Evolutionary conservation across 2,329 filamentous ascomycete species (phyloP).

Genomic region (Cercospora janseana): DNA sequence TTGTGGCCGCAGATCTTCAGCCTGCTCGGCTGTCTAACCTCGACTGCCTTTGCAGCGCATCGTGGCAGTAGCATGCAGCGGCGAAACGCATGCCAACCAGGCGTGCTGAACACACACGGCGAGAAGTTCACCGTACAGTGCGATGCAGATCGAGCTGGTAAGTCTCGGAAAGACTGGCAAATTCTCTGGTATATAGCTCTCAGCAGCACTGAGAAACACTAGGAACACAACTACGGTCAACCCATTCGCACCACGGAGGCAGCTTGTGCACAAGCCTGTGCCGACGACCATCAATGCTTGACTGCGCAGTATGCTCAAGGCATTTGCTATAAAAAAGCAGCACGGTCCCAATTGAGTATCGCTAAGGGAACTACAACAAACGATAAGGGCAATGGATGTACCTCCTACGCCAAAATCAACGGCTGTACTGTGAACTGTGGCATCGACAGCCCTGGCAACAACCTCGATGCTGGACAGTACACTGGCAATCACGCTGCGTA

Average conservation of each 20-base stretch:
- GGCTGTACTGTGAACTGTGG: not conserved
- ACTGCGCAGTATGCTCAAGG: not conserved
- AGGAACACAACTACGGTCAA: not conserved
- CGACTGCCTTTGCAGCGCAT: not conserved
- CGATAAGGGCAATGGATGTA: conserved; percentile 1
- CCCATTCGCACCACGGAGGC: not conserved
- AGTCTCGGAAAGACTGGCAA: not conserved
- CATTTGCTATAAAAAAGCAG: not conserved
- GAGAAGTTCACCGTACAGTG: not conserved
- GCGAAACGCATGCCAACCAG: not conserved
- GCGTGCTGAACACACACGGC: not conserved
- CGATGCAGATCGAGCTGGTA: not conserved
- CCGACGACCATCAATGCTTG: not conserved
- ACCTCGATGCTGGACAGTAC: not conserved
- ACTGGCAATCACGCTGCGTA: not conserved
- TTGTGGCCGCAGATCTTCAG: conserved; percentile 1
- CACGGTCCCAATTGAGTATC: not conserved
- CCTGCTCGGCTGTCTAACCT: not conserved
- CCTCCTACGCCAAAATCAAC: not conserved
- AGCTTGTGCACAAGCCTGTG: not conserved
- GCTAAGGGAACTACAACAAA: not conserved
- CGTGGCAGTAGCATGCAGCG: not conserved
- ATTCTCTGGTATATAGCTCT: not conserved
- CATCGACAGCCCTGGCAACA: conserved; percentile 4
- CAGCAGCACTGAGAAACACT: not conserved